Conservation (phyloP, 75 land plant genomes). For the Sequoiadendron giganteum region DNA sequence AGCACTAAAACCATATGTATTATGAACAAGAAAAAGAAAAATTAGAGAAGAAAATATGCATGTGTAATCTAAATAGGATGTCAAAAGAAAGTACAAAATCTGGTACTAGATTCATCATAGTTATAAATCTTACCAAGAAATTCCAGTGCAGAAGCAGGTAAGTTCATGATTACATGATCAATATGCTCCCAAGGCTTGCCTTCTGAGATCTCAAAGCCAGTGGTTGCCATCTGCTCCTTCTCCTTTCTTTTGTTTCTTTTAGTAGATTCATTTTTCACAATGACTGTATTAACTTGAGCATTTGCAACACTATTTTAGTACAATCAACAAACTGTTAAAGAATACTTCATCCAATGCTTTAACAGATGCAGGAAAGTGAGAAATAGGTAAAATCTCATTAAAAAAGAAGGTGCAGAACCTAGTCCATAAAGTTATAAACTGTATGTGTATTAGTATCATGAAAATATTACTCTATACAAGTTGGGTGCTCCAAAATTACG, state of each 20-base stretch:
- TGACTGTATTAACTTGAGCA: conserved; percentile 9
- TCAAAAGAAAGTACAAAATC: neutral
- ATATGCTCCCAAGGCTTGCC: conserved; percentile 83
- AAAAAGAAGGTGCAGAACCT: neutral
- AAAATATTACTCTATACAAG: neutral
- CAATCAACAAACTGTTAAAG: neutral
- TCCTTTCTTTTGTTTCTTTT: conserved; percentile 9
- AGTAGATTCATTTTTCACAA: neutral
- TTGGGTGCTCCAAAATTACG: neutral
- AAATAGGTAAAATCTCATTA: neutral
- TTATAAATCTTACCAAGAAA: conserved; percentile 67
- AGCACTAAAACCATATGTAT: neutral
- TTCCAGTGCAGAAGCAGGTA: conserved; percentile 94
- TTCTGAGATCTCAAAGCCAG: conserved; percentile 14
- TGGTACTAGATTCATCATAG: neutral
- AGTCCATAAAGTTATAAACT: neutral
- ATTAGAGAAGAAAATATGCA: neutral
- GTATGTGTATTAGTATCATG: neutral
- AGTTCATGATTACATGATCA: conserved; percentile 97
- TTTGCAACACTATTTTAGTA: neutral
- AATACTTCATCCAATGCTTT: neutral
- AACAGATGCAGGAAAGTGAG: neutral
- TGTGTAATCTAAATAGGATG: neutral
- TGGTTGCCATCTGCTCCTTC: conserved; percentile 15
- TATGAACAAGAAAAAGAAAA: neutral